Evolutionary conservation across 2,329 filamentous ascomycete genomes (phyloP).

Genomic region (Neofusicoccum cordaticola): DNA sequence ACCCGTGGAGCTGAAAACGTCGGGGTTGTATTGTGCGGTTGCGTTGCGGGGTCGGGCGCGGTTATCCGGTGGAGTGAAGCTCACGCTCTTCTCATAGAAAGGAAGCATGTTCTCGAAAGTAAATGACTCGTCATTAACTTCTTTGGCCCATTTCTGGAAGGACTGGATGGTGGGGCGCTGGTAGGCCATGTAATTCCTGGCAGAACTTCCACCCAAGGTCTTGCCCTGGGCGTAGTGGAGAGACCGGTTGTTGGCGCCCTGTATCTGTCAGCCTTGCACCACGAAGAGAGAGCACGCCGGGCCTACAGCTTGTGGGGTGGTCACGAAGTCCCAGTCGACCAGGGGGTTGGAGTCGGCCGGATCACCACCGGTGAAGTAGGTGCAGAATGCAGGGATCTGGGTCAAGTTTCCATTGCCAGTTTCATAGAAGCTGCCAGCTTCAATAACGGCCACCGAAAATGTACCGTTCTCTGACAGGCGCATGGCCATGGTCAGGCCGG

Average conservation of each 20-base stretch:
- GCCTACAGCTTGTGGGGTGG: constrained; percentile 23
- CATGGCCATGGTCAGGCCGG: constrained; percentile 33
- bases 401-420: constrained; percentile 24
- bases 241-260: constrained; percentile 14
- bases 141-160: constrained; percentile 26
- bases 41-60: constrained; percentile 18
- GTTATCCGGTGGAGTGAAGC: constrained; percentile 28
- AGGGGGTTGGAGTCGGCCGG: constrained; percentile 25
- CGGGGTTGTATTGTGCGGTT: too few species aligned
- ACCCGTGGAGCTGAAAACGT: too few species aligned
- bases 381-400: constrained; percentile 23
- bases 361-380: constrained; percentile 18
- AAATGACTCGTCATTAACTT: constrained; percentile 27
- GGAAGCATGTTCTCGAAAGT: constrained; percentile 24
- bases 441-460: constrained; percentile 30
- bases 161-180: constrained; percentile 18
- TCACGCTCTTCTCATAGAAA: constrained; percentile 28
- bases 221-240: constrained; percentile 30
- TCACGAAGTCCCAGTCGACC: constrained; percentile 28
- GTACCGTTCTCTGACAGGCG: constrained; percentile 26
- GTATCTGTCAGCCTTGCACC: not conserved
- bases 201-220: constrained; percentile 16
- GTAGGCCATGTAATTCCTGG: constrained; percentile 26
- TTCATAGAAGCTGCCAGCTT: constrained; percentile 33
- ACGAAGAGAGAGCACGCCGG: not conserved